Evolutionary conservation across 257 asterid species (phyloP).

Genomic region (Solanum chaucha): DNA sequence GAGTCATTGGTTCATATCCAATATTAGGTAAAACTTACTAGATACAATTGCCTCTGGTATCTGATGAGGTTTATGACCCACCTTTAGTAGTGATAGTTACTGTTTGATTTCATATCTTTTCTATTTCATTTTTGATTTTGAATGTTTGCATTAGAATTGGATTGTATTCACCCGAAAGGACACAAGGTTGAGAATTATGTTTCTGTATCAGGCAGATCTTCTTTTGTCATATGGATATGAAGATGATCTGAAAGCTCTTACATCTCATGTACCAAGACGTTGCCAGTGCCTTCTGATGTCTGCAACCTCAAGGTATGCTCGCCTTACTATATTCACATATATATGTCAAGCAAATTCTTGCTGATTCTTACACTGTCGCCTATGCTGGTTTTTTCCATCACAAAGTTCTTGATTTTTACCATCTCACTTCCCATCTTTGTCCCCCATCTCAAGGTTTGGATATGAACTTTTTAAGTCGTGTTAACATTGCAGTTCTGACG

Average conservation of each 20-base stretch:
- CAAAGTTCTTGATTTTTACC: not conserved
- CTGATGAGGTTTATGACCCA: not conserved
- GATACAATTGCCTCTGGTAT: not conserved
- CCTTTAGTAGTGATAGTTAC: not conserved
- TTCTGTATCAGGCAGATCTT: conserved; percentile 80
- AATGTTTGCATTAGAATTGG: not conserved
- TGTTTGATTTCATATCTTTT: not conserved
- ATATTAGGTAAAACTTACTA: not conserved
- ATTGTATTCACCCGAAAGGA: not conserved
- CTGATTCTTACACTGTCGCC: not conserved
- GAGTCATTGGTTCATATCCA: not conserved
- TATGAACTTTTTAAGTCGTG: not conserved
- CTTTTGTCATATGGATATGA: conserved; percentile 90
- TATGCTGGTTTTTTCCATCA: not conserved
- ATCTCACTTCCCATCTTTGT: not conserved
- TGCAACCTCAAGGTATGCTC: conserved; percentile 83
- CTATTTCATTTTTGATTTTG: not conserved
- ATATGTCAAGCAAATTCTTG: not conserved
- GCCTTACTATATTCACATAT: not conserved
- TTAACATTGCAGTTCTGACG: conserved; percentile 62
- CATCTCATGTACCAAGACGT: conserved; percentile 64
- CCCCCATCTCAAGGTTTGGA: not conserved
- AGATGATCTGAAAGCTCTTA: conserved; percentile 74
- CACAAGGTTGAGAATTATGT: conserved; percentile 3
- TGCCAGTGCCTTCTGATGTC: conserved; percentile 99